Percentiles rank a stretch among this genome's conserved stretches.
These are phyloP conservation scores for Penicillium sp. DNA, from an alignment of 2,329 filamentous ascomycete genomes.

Conservation along the genomic window DNA sequence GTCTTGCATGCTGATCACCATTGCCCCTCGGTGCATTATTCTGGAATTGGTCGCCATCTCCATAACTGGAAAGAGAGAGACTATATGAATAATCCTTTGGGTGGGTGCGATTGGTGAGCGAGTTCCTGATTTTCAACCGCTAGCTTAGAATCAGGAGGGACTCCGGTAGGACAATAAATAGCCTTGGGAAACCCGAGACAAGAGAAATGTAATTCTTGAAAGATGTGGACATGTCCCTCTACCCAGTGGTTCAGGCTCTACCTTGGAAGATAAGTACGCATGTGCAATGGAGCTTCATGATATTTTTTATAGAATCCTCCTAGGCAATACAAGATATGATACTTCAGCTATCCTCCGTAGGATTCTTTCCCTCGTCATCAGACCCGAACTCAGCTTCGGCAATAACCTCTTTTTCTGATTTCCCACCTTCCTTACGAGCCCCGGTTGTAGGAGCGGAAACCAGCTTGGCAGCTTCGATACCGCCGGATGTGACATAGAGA, in stretches of 20 bases:
- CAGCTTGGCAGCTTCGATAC: slow-evolving; percentile 61
- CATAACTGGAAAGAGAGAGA: background rate
- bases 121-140: too few species aligned
- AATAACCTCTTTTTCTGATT: slow-evolving; percentile 28
- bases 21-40: background rate
- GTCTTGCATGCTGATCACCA: background rate
- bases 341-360: slow-evolving; percentile 14
- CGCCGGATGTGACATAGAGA: slow-evolving; percentile 71
- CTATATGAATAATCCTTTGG: too few species aligned
- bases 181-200: too few species aligned
- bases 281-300: background rate
- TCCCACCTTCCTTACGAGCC: slow-evolving; percentile 12
- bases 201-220: too few species aligned
- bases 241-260: too few species aligned
- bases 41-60: background rate
- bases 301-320: background rate
- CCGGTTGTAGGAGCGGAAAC: slow-evolving; percentile 9
- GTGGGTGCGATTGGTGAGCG: too few species aligned
- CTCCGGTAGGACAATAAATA: too few species aligned
- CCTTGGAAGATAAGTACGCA: too few species aligned
- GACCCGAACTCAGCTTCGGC: slow-evolving; percentile 35
- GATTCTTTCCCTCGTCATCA: slow-evolving; percentile 27
- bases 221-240: too few species aligned
- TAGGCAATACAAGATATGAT: background rate
- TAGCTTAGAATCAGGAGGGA: too few species aligned